These are phyloP conservation scores for Fonsecaea nubica DNA, from an alignment of 2,329 filamentous ascomycete genomes.

Conservation along the genomic window DNA sequence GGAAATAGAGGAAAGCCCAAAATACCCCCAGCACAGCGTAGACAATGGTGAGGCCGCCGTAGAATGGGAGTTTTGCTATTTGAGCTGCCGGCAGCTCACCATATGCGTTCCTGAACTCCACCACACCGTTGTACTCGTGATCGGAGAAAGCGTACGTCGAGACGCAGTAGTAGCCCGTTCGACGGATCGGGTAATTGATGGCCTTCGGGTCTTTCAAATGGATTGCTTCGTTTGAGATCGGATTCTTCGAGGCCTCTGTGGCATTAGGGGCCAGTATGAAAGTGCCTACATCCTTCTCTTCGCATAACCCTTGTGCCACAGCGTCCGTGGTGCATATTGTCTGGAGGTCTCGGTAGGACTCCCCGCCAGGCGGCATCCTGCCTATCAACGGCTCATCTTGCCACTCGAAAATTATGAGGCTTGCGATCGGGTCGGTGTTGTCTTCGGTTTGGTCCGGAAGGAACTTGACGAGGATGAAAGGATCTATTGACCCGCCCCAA, in stretches of 20 bases:
- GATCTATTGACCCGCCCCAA: slow-evolving; percentile 87
- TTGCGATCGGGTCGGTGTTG: slow-evolving; percentile 75
- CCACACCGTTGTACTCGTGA: slow-evolving; percentile 75
- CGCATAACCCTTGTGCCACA: slow-evolving; percentile 74
- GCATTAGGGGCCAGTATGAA: slow-evolving; percentile 83
- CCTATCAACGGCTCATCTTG: slow-evolving; percentile 81
- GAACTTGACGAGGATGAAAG: slow-evolving; percentile 87
- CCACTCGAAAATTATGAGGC: slow-evolving; percentile 94
- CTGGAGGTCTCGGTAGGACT: slow-evolving; percentile 66
- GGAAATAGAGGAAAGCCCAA: slow-evolving; percentile 95
- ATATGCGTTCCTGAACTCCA: slow-evolving; percentile 94
- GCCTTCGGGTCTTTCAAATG: slow-evolving; percentile 75
- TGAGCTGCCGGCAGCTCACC: slow-evolving; percentile 94
- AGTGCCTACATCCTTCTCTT: slow-evolving; percentile 76
- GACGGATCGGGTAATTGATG: slow-evolving; percentile 82
- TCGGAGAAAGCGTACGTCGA: slow-evolving; percentile 74
- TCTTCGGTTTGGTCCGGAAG: slow-evolving; percentile 60
- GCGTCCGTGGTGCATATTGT: slow-evolving; percentile 78
- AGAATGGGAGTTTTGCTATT: slow-evolving; percentile 96
- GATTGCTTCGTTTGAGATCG: slow-evolving; percentile 80
- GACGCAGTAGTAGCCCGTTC: slow-evolving; percentile 96
- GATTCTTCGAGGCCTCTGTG: slow-evolving; percentile 70
- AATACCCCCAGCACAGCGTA: slow-evolving; percentile 87
- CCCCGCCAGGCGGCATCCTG: slow-evolving; percentile 63
- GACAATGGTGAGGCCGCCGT: slow-evolving; percentile 89